phyloP scores from a whole-genome alignment of 345 rosid genomes.

The Brassica nigra region DNA sequence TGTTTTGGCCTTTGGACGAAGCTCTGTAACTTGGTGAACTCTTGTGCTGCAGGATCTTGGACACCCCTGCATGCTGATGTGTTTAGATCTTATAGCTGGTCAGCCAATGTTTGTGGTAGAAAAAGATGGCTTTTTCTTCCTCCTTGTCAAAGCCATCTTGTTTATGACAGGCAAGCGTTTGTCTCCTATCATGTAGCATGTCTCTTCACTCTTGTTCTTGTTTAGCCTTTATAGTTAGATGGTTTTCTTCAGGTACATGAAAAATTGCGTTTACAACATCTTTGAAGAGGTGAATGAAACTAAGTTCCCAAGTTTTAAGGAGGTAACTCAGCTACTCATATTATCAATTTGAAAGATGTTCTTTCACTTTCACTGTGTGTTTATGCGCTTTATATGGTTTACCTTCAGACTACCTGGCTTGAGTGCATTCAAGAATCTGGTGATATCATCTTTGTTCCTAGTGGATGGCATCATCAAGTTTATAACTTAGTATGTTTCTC shows the following conservation, averaged over 20 bases:
- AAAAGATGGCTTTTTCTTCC: slow-evolving; percentile 82
- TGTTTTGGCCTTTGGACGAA: slow-evolving; percentile 16
- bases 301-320: slow-evolving; percentile 73
- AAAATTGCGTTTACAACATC: slow-evolving; percentile 61
- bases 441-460: slow-evolving; percentile 83
- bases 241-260: slow-evolving; percentile 61
- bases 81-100: slow-evolving; percentile 94
- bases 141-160: slow-evolving; percentile 68
- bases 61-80: slow-evolving; percentile 98
- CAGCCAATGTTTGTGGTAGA: slow-evolving; percentile 90
- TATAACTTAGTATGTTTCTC: slow-evolving; percentile 67
- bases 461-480: slow-evolving; percentile 99
- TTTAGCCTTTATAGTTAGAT: slow-evolving; percentile 1
- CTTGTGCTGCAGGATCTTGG: slow-evolving; percentile 77
- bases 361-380: neutral
- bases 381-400: neutral
- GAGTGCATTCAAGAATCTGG: slow-evolving; percentile 76
- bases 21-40: slow-evolving; percentile 18
- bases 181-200: neutral
- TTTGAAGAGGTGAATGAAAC: slow-evolving; percentile 61
- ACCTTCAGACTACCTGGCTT: slow-evolving; percentile 74
- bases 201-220: neutral
- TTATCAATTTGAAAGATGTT: neutral
- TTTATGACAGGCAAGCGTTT: slow-evolving; percentile 69
- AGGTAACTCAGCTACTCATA: slow-evolving; percentile 37